A percentile compares a stretch with the other conserved stretches of the same genome.
phyloP scores from a whole-genome alignment of 306 rosid species.

The Macrotyloma uniflorum region DNA sequence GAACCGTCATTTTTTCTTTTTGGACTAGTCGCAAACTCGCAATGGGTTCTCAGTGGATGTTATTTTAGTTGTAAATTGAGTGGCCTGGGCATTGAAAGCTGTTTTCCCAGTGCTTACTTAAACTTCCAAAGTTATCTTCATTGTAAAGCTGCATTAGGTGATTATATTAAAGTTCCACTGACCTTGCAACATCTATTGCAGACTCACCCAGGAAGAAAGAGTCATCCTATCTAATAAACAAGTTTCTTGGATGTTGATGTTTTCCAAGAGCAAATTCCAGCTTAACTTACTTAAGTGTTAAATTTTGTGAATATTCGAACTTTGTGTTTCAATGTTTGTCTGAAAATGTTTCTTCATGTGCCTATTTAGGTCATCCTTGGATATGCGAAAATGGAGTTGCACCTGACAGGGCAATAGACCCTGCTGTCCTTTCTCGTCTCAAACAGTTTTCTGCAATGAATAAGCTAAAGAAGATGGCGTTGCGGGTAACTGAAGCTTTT shows the following conservation, averaged over 20 bases:
- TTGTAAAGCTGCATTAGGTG: conserved; percentile 36
- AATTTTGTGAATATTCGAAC: conserved; percentile 17
- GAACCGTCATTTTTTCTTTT: conserved; percentile 29
- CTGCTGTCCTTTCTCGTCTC: conserved; percentile 99
- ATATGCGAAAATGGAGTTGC: conserved; percentile 99
- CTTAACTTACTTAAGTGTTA: not conserved
- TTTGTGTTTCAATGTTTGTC: conserved; percentile 31
- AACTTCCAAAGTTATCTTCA: conserved; percentile 8
- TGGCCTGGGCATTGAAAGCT: not conserved
- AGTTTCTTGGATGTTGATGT: conserved; percentile 18
- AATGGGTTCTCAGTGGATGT: conserved; percentile 24
- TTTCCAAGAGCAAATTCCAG: conserved; percentile 24
- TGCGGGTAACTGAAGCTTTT: conserved; percentile 69
- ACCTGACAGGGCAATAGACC: conserved; percentile 94
- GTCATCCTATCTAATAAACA: not conserved
- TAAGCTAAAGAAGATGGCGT: conserved; percentile 98
- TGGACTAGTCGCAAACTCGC: not conserved
- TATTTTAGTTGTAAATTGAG: conserved; percentile 14
- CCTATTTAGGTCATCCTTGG: conserved; percentile 95
- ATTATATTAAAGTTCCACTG: conserved; percentile 22
- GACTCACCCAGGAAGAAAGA: conserved; percentile 15
- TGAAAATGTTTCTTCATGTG: conserved; percentile 30
- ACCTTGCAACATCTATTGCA: conserved; percentile 1
- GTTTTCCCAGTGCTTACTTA: conserved; percentile 11
- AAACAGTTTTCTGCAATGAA: conserved; percentile 99